Conservation (phyloP, 75 land plant species). For the Gnetum montanum region DNA sequence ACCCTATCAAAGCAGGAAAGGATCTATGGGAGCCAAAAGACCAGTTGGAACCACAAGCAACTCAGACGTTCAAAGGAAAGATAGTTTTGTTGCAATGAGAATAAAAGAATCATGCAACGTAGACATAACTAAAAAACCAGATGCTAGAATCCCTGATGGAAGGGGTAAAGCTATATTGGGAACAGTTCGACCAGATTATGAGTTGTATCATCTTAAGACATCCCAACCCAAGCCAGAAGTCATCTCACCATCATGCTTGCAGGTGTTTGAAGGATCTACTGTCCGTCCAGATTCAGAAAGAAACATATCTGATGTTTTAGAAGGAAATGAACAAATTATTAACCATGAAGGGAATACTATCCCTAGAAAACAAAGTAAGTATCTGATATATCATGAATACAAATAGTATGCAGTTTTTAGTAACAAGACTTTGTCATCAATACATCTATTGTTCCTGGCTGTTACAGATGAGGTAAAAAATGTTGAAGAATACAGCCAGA, state of each 20-base stretch:
- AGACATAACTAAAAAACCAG: background rate
- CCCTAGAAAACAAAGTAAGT: too few species aligned
- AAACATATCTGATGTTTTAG: too few species aligned
- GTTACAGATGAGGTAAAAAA: too few species aligned
- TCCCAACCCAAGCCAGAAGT: background rate
- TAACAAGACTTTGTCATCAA: too few species aligned
- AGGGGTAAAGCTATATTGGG: background rate
- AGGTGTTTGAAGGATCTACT: background rate
- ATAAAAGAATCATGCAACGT: background rate
- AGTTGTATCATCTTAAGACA: constrained; percentile 1
- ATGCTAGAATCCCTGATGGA: background rate
- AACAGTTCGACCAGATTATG: constrained; percentile 4
- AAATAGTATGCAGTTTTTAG: too few species aligned
- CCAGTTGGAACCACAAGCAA: too few species aligned
- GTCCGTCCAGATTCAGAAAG: background rate
- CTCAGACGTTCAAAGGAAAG: background rate
- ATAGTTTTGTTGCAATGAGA: background rate
- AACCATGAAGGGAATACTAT: too few species aligned
- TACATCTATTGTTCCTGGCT: too few species aligned
- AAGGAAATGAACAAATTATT: too few species aligned
- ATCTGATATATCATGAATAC: too few species aligned
- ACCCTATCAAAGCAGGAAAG: background rate
- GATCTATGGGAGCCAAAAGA: too few species aligned
- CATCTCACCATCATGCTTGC: background rate
- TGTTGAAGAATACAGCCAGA: too few species aligned